phyloP scores from a whole-genome alignment of 2,329 filamentous ascomycete genomes.

The Myrmaecium sp. region DNA sequence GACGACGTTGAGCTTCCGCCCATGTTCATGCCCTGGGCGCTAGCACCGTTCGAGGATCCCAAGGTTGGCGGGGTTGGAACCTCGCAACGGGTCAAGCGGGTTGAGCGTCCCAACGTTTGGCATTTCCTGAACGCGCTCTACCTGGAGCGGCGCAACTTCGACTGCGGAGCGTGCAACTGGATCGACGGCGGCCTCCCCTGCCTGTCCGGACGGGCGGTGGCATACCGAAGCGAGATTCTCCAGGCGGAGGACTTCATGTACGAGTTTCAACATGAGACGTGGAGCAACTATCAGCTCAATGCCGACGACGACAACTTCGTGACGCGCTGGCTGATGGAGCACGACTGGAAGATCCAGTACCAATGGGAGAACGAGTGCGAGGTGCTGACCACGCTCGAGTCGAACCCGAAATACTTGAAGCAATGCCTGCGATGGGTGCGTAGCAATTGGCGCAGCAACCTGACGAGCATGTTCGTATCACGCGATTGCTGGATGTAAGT shows the following conservation, averaged over 20 bases:
- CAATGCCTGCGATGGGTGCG: constrained; percentile 91
- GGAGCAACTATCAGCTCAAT: constrained; percentile 70
- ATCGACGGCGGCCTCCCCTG: constrained; percentile 93
- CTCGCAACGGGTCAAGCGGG: constrained; percentile 65
- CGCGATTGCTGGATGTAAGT: constrained; percentile 76
- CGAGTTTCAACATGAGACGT: constrained; percentile 81
- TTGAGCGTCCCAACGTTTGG: constrained; percentile 41
- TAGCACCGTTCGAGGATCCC: constrained; percentile 77
- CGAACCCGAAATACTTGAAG: constrained; percentile 74
- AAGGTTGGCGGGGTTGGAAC: constrained; percentile 82
- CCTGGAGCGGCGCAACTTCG: constrained; percentile 86
- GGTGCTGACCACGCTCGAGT: constrained; percentile 82
- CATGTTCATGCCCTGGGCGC: constrained; percentile 75
- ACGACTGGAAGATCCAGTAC: constrained; percentile 93
- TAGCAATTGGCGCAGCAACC: constrained; percentile 96
- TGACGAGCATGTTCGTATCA: constrained; percentile 75
- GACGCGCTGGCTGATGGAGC: constrained; percentile 83
- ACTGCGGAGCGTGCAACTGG: constrained; percentile 88
- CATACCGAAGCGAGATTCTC: constrained; percentile 77
- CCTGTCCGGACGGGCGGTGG: constrained; percentile 85
- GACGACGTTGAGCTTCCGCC: constrained; percentile 89
- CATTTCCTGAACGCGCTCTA: constrained; percentile 87
- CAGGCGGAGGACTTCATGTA: constrained; percentile 72
- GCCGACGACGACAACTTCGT: constrained; percentile 98
- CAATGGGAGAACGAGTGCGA: constrained; percentile 61